Conservation (phyloP, 2,329 filamentous ascomycete genomes). For the Colletotrichum endophyticum region DNA sequence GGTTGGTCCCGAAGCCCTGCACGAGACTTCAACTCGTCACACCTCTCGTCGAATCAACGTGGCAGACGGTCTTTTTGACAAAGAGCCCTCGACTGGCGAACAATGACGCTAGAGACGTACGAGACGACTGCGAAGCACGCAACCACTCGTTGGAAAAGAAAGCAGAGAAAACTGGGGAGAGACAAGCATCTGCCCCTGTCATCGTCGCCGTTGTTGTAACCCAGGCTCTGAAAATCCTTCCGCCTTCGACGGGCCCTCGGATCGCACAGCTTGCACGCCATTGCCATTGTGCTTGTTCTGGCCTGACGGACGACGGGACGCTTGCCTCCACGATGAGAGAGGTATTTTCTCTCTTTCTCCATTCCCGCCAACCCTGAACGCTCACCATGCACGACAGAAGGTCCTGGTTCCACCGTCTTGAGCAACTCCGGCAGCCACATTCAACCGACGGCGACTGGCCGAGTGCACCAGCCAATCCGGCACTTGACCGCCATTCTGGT, state of each 20-base stretch:
- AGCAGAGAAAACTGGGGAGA: background rate
- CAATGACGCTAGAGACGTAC: conserved; percentile 19
- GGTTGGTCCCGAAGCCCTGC: conserved; percentile 54
- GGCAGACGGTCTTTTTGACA: background rate
- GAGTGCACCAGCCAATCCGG: conserved; percentile 5
- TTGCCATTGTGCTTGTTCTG: background rate
- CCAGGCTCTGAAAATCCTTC: background rate
- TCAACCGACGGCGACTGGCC: conserved; percentile 1
- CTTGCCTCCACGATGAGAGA: background rate
- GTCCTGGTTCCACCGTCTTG: background rate
- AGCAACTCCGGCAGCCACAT: conserved; percentile 10
- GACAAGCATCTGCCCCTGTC: conserved; percentile 1
- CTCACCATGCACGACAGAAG: conserved; percentile 12
- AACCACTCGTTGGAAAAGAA: background rate
- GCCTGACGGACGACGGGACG: background rate
- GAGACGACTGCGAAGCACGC: background rate
- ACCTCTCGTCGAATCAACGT: conserved; percentile 41
- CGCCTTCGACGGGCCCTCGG: background rate
- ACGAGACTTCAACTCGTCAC: conserved; percentile 50
- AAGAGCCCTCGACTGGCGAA: conserved; percentile 2
- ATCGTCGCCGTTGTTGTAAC: background rate
- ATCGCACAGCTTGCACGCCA: conserved; percentile 14
- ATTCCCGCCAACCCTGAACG: background rate
- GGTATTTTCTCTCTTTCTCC: background rate
- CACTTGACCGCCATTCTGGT: conserved; percentile 27